A percentile compares a stretch with the other conserved stretches of the same genome.
Evolutionary conservation across 164 flowering plant genomes (phyloP).

Genomic region (Akebia trifoliata): DNA sequence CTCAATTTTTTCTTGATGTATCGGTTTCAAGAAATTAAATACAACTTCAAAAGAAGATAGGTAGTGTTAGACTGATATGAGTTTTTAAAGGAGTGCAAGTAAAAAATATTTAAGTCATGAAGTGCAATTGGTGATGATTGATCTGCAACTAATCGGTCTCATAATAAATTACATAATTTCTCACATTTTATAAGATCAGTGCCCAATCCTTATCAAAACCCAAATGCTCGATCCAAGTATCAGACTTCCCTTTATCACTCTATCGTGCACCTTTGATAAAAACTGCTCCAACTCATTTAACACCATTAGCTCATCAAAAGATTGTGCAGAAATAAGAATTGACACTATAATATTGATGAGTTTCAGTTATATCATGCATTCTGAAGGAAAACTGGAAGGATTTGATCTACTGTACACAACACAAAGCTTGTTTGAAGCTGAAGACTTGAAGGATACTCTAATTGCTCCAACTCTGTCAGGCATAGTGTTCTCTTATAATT

Average conservation of each 20-base stretch:
- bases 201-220: too few species aligned
- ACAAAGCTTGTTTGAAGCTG: conserved; percentile 33
- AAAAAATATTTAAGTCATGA: too few species aligned
- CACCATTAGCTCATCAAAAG: background rate
- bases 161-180: too few species aligned
- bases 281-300: background rate
- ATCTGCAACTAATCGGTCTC: too few species aligned
- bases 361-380: background rate
- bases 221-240: too few species aligned
- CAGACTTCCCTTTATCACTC: background rate
- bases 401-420: conserved; percentile 33
- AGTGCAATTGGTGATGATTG: too few species aligned
- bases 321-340: background rate
- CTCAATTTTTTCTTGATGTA: too few species aligned
- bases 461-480: conserved; percentile 28
- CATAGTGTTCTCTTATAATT: conserved; percentile 36
- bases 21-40: too few species aligned
- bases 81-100: too few species aligned
- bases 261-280: background rate
- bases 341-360: background rate
- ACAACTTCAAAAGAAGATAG: too few species aligned
- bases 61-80: too few species aligned
- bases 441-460: conserved; percentile 24
- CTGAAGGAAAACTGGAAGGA: conserved; percentile 21
- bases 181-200: too few species aligned